Conservation (phyloP, 495 filamentous ascomycete genomes). For the Aspergillus conjunctus region DNA sequence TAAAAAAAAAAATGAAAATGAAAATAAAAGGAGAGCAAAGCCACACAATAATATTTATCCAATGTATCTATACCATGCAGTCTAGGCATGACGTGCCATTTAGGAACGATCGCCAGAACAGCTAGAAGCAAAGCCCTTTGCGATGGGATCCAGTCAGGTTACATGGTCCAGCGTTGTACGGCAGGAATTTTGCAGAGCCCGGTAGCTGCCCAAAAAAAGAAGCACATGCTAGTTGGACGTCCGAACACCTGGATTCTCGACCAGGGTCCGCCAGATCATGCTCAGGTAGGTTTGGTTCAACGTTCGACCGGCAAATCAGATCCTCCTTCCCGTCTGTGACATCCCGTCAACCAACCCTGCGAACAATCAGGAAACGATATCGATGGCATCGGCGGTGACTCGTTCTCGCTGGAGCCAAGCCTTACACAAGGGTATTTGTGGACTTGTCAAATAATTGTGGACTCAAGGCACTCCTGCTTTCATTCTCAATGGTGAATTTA, state of each 20-base stretch:
- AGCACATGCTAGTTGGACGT: slow-evolving; percentile 23
- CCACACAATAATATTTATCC: slow-evolving; percentile 11
- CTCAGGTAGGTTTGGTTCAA: slow-evolving; percentile 15
- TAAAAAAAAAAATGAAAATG: too few relatives aligned
- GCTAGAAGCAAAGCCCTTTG: slow-evolving; percentile 16
- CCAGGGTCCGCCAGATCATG: slow-evolving; percentile 29
- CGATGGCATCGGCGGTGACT: slow-evolving; percentile 18
- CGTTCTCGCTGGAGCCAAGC: slow-evolving; percentile 14
- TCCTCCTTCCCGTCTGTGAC: slow-evolving; percentile 10
- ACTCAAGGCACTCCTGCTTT: slow-evolving; percentile 21
- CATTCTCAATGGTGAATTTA: slow-evolving; percentile 21
- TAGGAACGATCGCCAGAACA: slow-evolving; percentile 16
- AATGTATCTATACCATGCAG: slow-evolving; percentile 12
- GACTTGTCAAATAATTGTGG: slow-evolving; percentile 9
- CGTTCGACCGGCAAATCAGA: slow-evolving; percentile 24
- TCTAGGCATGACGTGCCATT: slow-evolving; percentile 30
- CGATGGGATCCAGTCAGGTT: slow-evolving; percentile 21
- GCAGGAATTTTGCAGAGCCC: slow-evolving; percentile 29
- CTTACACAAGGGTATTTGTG: slow-evolving; percentile 18
- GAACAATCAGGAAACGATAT: slow-evolving; percentile 20
- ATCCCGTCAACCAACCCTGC: slow-evolving; percentile 20
- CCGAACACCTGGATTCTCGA: slow-evolving; percentile 25
- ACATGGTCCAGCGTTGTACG: slow-evolving; percentile 26
- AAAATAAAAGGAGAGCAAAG: slow-evolving; percentile 10
- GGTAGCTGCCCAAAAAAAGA: slow-evolving; percentile 35